Percentiles rank a stretch among this genome's conserved stretches.
phyloP scores from a whole-genome alignment of 345 rosid species.

The Durio zibethinus region DNA sequence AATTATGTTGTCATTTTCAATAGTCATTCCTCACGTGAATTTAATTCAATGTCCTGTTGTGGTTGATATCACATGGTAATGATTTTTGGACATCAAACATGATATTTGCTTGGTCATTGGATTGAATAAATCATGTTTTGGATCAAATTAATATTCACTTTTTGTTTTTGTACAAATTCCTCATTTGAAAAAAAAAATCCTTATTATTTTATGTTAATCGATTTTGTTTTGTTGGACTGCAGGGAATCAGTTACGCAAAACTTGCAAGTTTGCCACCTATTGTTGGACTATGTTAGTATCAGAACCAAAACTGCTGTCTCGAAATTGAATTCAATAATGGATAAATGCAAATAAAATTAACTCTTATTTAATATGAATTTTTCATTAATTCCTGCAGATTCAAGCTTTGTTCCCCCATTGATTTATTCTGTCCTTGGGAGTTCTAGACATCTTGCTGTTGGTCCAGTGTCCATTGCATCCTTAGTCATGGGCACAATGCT shows the following conservation, averaged over 20 bases:
- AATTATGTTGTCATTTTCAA: too few relatives aligned
- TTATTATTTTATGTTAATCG: neutral
- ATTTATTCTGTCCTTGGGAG: slow-evolving; percentile 87
- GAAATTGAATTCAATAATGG: neutral
- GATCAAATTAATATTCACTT: neutral
- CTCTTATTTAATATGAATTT: neutral
- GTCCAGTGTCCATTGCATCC: slow-evolving; percentile 97
- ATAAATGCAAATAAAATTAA: neutral
- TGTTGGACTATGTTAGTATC: slow-evolving; percentile 80
- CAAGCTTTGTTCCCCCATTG: slow-evolving; percentile 98
- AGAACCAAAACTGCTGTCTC: neutral
- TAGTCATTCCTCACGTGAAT: slow-evolving; percentile 8
- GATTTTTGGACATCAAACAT: neutral
- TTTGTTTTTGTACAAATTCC: neutral
- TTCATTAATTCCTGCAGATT: slow-evolving; percentile 51
- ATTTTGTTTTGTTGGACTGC: slow-evolving; percentile 26
- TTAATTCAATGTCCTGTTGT: neutral
- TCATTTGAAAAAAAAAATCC: neutral
- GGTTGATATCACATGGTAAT: neutral
- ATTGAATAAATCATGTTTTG: neutral
- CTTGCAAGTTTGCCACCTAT: slow-evolving; percentile 88
- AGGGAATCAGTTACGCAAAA: slow-evolving; percentile 99
- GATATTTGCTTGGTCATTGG: neutral
- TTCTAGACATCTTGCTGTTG: slow-evolving; percentile 87
- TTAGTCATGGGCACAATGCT: slow-evolving; percentile 97